Conservation (phyloP, 1,139 yeast genomes). For the Entelexis paramagnoliae region DNA sequence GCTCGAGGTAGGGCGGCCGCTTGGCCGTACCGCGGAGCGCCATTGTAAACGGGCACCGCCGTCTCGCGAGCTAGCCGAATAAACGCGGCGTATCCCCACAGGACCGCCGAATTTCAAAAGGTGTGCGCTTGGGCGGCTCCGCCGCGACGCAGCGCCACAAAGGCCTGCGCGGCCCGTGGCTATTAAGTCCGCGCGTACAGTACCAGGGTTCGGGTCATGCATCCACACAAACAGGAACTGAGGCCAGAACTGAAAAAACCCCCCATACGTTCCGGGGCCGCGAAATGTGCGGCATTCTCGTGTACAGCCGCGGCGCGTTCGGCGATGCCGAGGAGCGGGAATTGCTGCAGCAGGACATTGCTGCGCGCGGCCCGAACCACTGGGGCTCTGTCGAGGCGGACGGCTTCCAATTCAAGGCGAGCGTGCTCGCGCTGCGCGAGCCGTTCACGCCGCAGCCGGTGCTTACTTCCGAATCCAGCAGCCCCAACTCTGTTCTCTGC, state of each 20-base stretch:
- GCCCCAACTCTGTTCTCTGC: slow-evolving; percentile 37
- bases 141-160: no score
- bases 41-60: no score
- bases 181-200: background rate
- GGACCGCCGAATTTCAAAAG: no score
- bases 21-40: background rate
- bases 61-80: no score
- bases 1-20: background rate
- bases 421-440: slow-evolving; percentile 66
- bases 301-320: slow-evolving; percentile 8
- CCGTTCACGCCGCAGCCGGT: slow-evolving; percentile 73
- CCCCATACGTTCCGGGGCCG: no score
- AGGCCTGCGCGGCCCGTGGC: no score
- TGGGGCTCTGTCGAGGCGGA: slow-evolving; percentile 5
- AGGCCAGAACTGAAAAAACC: background rate
- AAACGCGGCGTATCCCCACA: no score
- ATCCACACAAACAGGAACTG: background rate
- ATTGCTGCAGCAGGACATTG: slow-evolving; percentile 18
- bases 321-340: slow-evolving; percentile 8
- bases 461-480: slow-evolving; percentile 19
- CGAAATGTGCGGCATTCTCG: slow-evolving; percentile 28
- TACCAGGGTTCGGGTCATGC: background rate
- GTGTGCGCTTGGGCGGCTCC: no score
- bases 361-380: slow-evolving; percentile 27
- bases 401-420: slow-evolving; percentile 38